Evolutionary conservation across 345 rosid species (phyloP).

Genomic region (Acer yangbiense): DNA sequence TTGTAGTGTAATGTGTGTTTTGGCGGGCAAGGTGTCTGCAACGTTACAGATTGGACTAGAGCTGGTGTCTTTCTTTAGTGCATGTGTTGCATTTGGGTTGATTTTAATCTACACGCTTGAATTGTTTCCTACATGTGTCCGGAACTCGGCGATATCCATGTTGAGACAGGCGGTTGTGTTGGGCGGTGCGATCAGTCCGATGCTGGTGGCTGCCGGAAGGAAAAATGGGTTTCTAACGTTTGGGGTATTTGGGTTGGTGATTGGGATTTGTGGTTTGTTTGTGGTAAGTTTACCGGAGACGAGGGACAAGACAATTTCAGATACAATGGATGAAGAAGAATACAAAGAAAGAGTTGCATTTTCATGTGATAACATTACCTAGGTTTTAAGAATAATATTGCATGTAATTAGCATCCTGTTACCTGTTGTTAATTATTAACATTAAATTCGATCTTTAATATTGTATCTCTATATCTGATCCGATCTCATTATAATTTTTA

Average conservation of each 20-base stretch:
- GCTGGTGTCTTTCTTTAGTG: slow-evolving; percentile 55
- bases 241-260: slow-evolving; percentile 61
- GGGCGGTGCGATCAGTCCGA: slow-evolving; percentile 58
- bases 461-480: too few species aligned
- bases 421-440: neutral
- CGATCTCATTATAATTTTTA: too few species aligned
- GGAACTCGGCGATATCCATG: slow-evolving; percentile 65
- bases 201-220: slow-evolving; percentile 58
- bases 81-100: slow-evolving; percentile 48
- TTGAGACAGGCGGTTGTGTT: slow-evolving; percentile 62
- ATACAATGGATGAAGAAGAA: slow-evolving; percentile 73
- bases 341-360: slow-evolving; percentile 5
- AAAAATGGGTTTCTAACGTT: slow-evolving; percentile 42
- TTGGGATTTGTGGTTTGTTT: slow-evolving; percentile 53
- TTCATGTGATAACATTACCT: neutral
- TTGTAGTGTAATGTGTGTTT: slow-evolving; percentile 43
- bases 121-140: slow-evolving; percentile 63
- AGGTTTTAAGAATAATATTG: too few species aligned
- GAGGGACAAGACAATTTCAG: slow-evolving; percentile 44
- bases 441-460: too few species aligned
- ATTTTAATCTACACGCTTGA: slow-evolving; percentile 54
- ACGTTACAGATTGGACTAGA: slow-evolving; percentile 53
- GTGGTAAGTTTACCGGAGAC: slow-evolving; percentile 68
- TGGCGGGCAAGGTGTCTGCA: slow-evolving; percentile 23
- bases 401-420: neutral